Conservation (phyloP, 768 basidiomycete species). For the Serendipita sp. region DNA sequence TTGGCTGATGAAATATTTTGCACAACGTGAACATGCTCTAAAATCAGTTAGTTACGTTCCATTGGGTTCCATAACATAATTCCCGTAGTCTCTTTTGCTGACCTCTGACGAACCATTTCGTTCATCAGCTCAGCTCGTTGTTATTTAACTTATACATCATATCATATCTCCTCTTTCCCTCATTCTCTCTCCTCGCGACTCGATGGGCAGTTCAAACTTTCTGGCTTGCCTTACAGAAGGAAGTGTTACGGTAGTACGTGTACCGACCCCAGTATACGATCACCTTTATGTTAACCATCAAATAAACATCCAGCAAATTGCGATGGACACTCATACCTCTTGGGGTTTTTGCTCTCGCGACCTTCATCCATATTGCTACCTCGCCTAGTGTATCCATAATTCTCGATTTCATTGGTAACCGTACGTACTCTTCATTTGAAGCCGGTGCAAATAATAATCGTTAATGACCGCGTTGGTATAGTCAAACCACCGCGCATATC, state of each 20-base stretch:
- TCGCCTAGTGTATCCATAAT: neutral
- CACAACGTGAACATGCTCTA: conserved; percentile 3
- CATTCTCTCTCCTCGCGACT: neutral
- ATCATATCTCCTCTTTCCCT: neutral
- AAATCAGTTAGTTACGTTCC: neutral
- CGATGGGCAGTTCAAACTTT: neutral
- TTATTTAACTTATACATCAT: neutral
- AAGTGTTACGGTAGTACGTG: neutral
- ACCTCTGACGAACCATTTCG: neutral
- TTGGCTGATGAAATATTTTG: neutral
- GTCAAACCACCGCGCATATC: neutral
- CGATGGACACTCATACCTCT: neutral
- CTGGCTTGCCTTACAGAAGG: conserved; percentile 3
- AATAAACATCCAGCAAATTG: neutral
- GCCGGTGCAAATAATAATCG: neutral
- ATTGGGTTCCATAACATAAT: neutral
- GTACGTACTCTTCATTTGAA: neutral
- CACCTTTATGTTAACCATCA: neutral
- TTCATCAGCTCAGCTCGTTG: neutral
- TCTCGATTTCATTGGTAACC: neutral
- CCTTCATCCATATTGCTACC: neutral
- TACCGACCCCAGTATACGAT: neutral
- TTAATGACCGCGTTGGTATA: neutral
- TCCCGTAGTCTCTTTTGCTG: neutral
- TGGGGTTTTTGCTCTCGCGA: neutral